phyloP scores from a whole-genome alignment of 495 filamentous ascomycete genomes.

The Penicillium mononematosum region DNA sequence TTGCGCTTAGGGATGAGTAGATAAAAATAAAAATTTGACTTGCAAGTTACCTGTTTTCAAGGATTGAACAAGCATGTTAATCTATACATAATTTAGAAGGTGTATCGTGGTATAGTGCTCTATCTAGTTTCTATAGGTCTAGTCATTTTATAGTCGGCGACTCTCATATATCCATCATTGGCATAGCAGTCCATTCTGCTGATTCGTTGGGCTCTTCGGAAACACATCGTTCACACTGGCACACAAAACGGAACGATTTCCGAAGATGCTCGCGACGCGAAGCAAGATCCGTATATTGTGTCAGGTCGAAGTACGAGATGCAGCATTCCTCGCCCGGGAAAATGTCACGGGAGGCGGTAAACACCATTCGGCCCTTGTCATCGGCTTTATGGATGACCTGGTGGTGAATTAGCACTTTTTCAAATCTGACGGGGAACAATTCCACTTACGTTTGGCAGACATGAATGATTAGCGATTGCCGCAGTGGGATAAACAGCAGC shows the following conservation, averaged over 20 bases:
- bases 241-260: slow-evolving; percentile 35
- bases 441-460: slow-evolving; percentile 37
- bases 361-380: slow-evolving; percentile 37
- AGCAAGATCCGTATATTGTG: slow-evolving; percentile 20
- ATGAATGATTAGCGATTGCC: slow-evolving; percentile 42
- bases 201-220: slow-evolving; percentile 25
- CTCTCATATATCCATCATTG: slow-evolving; percentile 17
- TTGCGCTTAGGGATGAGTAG: background rate
- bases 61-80: background rate
- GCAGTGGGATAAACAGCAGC: slow-evolving; percentile 42
- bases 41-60: background rate
- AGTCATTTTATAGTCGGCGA: slow-evolving; percentile 10
- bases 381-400: slow-evolving; percentile 42
- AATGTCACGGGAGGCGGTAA: slow-evolving; percentile 37
- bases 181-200: slow-evolving; percentile 19
- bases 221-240: slow-evolving; percentile 34
- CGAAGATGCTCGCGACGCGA: slow-evolving; percentile 33
- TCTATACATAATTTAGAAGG: background rate
- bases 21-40: background rate
- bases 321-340: slow-evolving; percentile 40
- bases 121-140: slow-evolving; percentile 1
- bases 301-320: slow-evolving; percentile 43
- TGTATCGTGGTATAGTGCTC: slow-evolving; percentile 6
- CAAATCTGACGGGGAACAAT: background rate
- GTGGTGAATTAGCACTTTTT: slow-evolving; percentile 2